A percentile compares a stretch with the other conserved stretches of the same genome.
These are phyloP conservation scores for Pterula multifida DNA, from an alignment of 1,284 basidiomycete genomes.

Conservation along the genomic window DNA sequence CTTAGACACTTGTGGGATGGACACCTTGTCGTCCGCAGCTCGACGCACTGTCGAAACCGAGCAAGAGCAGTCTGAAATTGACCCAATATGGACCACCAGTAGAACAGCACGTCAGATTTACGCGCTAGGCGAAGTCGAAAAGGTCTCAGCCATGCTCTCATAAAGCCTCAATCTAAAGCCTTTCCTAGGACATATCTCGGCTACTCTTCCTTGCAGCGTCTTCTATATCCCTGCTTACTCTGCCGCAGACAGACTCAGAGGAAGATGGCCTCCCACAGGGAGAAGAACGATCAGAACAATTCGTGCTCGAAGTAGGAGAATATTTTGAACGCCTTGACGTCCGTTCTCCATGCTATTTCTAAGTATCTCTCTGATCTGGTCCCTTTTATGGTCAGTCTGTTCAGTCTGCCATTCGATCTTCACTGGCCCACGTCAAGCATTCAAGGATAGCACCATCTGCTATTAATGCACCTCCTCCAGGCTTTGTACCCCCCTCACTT, in stretches of 20 bases:
- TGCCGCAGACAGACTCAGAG: conserved; percentile 63
- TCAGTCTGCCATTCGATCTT: conserved; percentile 62
- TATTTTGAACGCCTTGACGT: conserved; percentile 76
- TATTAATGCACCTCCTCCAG: conserved; percentile 60
- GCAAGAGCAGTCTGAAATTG: conserved; percentile 26
- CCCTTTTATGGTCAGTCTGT: conserved; percentile 36
- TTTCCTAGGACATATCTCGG: conserved; percentile 57
- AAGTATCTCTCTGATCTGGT: conserved; percentile 3
- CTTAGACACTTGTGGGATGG: too few relatives aligned
- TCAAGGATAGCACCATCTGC: conserved; percentile 74
- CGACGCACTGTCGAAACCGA: conserved; percentile 12
- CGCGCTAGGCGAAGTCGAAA: conserved; percentile 70
- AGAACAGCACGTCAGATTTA: conserved; percentile 72
- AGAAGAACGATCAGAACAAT: conserved; percentile 71
- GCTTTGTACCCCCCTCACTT: conserved; percentile 61
- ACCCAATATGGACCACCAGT: conserved; percentile 72
- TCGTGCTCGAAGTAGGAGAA: conserved; percentile 70
- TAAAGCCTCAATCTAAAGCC: not conserved
- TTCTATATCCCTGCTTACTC: conserved; percentile 61
- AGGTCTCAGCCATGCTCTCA: conserved; percentile 29
- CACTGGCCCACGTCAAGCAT: conserved; percentile 66
- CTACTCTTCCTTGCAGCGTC: conserved; percentile 63
- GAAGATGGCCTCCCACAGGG: conserved; percentile 60
- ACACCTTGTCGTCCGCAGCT: not conserved
- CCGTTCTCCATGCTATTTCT: conserved; percentile 17